A percentile compares a stretch with the other conserved stretches of the same genome.
These are phyloP conservation scores for Populus pruinosa DNA, from an alignment of 345 rosid genomes.

Conservation along the genomic window DNA sequence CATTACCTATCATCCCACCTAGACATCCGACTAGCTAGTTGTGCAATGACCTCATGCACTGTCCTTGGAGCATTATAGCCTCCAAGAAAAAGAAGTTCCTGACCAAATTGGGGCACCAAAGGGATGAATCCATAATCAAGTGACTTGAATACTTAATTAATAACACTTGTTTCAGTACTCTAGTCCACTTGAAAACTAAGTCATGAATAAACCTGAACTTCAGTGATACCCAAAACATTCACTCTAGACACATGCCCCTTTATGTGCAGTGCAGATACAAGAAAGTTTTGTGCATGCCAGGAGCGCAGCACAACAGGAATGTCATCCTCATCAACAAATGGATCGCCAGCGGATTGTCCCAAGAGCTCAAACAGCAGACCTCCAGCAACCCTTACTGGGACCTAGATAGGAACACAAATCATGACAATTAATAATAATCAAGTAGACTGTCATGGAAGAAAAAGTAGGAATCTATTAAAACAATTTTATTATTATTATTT, in stretches of 20 bases:
- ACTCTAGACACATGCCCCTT: constrained; percentile 55
- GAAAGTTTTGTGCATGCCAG: constrained; percentile 94
- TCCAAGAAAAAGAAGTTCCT: constrained; percentile 87
- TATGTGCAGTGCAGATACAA: constrained; percentile 74
- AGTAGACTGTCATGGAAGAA: constrained; percentile 2
- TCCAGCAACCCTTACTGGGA: constrained; percentile 97
- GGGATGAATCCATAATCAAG: constrained; percentile 11
- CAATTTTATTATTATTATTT: too few relatives aligned
- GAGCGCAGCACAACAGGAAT: constrained; percentile 86
- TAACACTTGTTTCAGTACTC: neutral
- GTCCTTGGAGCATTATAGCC: constrained; percentile 81
- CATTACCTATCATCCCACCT: constrained; percentile 96
- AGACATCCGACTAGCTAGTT: constrained; percentile 67
- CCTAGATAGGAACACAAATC: constrained; percentile 35
- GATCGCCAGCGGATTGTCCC: constrained; percentile 98
- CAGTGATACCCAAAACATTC: constrained; percentile 77
- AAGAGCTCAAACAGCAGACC: constrained; percentile 92
- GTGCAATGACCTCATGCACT: constrained; percentile 85
- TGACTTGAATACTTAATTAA: neutral
- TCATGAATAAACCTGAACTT: constrained; percentile 76
- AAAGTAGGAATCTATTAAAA: too few relatives aligned
- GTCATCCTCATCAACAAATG: constrained; percentile 82
- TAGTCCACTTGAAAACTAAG: constrained; percentile 8
- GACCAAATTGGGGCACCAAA: constrained; percentile 9
- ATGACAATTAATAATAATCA: constrained; percentile 3